A percentile compares a stretch with the other conserved stretches of the same genome.
Conservation (phyloP, 2,329 filamentous ascomycete genomes). For the Phialocephala sp. region DNA sequence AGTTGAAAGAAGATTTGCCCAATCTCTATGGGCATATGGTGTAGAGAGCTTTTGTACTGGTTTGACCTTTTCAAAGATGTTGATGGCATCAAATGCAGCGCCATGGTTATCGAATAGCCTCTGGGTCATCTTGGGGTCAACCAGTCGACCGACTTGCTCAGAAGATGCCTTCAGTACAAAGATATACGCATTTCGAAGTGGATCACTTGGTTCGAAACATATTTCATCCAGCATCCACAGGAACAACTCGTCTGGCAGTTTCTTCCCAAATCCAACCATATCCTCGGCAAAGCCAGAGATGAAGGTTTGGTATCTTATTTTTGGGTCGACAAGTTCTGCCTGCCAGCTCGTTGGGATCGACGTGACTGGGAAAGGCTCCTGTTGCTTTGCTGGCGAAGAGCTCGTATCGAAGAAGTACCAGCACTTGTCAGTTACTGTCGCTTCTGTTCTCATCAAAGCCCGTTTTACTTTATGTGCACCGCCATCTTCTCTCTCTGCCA, state of each 20-base stretch:
- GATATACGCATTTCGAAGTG: slow-evolving; percentile 65
- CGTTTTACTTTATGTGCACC: slow-evolving; percentile 53
- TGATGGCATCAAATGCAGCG: slow-evolving; percentile 54
- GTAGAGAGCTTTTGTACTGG: slow-evolving; percentile 26
- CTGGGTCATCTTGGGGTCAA: slow-evolving; percentile 54
- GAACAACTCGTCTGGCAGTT: slow-evolving; percentile 67
- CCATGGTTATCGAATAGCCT: slow-evolving; percentile 65
- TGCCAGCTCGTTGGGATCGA: slow-evolving; percentile 33
- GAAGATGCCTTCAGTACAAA: slow-evolving; percentile 54
- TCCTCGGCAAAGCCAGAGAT: slow-evolving; percentile 66
- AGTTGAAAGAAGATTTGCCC: slow-evolving; percentile 35
- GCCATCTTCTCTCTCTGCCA: slow-evolving; percentile 51
- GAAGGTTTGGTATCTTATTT: slow-evolving; percentile 62
- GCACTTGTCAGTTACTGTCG: slow-evolving; percentile 54
- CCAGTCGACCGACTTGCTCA: slow-evolving; percentile 50
- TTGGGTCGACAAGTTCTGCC: slow-evolving; percentile 50
- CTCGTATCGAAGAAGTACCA: slow-evolving; percentile 62
- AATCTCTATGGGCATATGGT: slow-evolving; percentile 38
- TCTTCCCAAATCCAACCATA: slow-evolving; percentile 50
- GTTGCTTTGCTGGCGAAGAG: not conserved
- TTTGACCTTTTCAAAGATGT: slow-evolving; percentile 34
- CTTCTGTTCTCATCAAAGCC: slow-evolving; percentile 66
- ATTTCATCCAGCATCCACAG: slow-evolving; percentile 69
- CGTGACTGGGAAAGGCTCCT: slow-evolving; percentile 36
- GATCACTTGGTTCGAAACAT: slow-evolving; percentile 58